Conservation (phyloP, 495 filamentous ascomycete genomes). For the Rusavskia elegans region DNA sequence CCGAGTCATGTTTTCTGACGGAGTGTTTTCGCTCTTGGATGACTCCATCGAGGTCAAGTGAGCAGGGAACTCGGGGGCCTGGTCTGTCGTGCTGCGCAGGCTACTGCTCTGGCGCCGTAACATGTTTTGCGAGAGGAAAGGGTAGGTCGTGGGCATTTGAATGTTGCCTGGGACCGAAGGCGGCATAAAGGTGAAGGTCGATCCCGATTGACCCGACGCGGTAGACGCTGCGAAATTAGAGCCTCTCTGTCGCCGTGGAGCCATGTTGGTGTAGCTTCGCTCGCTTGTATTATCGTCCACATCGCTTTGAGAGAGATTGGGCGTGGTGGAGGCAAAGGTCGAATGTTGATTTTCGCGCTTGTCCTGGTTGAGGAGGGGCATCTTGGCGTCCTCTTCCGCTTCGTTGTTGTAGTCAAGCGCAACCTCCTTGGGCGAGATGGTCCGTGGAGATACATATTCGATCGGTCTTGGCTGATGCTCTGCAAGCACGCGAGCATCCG, state of each 20-base stretch:
- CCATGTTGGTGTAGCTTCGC: constrained; percentile 12
- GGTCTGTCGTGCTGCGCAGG: constrained; percentile 29
- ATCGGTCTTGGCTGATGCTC: constrained; percentile 17
- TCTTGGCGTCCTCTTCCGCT: constrained; percentile 46
- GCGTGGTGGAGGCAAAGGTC: constrained; percentile 3
- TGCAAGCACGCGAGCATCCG: constrained; percentile 28
- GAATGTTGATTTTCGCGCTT: constrained; percentile 17
- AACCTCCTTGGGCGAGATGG: constrained; percentile 93
- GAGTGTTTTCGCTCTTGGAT: constrained; percentile 35
- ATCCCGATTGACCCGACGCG: background rate
- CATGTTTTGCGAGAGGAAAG: constrained; percentile 26
- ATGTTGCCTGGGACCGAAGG: constrained; percentile 21
- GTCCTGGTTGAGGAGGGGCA: constrained; percentile 50
- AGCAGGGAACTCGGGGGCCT: constrained; percentile 42
- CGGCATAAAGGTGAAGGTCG: constrained; percentile 24
- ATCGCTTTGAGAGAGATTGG: constrained; percentile 8
- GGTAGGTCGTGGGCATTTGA: constrained; percentile 42
- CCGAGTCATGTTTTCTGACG: constrained; percentile 10
- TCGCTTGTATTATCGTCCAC: constrained; percentile 17
- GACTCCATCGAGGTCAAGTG: constrained; percentile 50
- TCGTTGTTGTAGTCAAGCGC: constrained; percentile 72
- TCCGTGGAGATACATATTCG: constrained; percentile 44
- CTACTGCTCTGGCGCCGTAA: constrained; percentile 20
- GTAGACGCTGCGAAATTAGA: constrained; percentile 11
- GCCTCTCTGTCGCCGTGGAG: constrained; percentile 3